phyloP scores from a whole-genome alignment of 257 asterid species.

The Capsicum rhomboideum region DNA sequence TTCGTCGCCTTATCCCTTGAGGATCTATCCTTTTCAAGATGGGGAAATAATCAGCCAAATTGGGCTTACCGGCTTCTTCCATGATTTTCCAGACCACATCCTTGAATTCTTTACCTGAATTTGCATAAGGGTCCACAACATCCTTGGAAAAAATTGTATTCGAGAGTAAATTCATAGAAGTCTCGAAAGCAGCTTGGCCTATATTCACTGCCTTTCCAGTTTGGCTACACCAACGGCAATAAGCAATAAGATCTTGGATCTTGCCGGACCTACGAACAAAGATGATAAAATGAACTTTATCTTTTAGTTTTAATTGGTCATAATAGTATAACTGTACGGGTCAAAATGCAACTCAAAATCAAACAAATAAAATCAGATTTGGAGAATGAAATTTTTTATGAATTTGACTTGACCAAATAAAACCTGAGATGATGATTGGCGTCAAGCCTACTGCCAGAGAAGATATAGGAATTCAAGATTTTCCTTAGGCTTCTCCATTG shows the following conservation, averaged over 20 bases:
- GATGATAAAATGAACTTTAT: neutral
- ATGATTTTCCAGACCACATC: constrained; percentile 38
- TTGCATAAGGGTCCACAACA: constrained; percentile 42
- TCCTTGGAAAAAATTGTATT: constrained; percentile 51
- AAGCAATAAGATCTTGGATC: constrained; percentile 56
- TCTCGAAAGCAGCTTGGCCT: constrained; percentile 50
- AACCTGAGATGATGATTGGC: constrained; percentile 49
- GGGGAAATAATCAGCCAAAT: constrained; percentile 55
- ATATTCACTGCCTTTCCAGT: constrained; percentile 41
- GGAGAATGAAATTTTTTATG: neutral
- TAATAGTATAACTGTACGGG: neutral
- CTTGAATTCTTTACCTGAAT: constrained; percentile 58
- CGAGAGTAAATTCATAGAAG: constrained; percentile 33
- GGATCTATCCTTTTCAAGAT: constrained; percentile 38
- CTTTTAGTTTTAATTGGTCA: neutral
- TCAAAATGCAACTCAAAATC: neutral
- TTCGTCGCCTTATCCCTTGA: constrained; percentile 43
- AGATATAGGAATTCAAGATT: constrained; percentile 31
- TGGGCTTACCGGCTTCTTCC: constrained; percentile 63
- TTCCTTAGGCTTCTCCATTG: constrained; percentile 17
- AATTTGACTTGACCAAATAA: neutral
- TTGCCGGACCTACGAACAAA: constrained; percentile 23
- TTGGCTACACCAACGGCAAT: constrained; percentile 32
- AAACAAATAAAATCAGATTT: neutral
- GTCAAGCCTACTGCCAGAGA: constrained; percentile 57